Percentiles rank a stretch among this genome's conserved stretches.
These are phyloP conservation scores for Gastrolobium villosum DNA, from an alignment of 306 rosid species.

Conservation along the genomic window DNA sequence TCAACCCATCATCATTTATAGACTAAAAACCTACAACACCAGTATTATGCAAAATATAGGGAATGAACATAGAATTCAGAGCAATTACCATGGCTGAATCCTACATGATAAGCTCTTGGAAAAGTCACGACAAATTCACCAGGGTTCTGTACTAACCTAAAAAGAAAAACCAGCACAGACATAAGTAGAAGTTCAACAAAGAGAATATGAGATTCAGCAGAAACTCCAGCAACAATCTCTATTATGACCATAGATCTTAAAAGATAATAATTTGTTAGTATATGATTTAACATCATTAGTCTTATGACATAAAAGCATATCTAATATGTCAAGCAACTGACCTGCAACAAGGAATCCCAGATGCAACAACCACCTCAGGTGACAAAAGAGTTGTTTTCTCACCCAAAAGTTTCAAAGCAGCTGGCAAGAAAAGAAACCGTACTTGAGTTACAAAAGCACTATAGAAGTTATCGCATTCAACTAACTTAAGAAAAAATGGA, in stretches of 20 bases:
- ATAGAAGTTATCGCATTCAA: conserved; percentile 51
- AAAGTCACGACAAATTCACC: conserved; percentile 99
- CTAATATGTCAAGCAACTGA: conserved; percentile 56
- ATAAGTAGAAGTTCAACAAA: conserved; percentile 56
- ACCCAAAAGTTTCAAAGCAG: conserved; percentile 92
- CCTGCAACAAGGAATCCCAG: conserved; percentile 98
- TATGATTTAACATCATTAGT: neutral
- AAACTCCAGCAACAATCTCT: conserved; percentile 32
- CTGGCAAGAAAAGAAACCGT: conserved; percentile 80
- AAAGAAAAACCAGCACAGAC: conserved; percentile 48
- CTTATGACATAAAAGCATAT: conserved; percentile 29
- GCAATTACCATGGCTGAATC: conserved; percentile 99
- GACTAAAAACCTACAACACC: conserved; percentile 17
- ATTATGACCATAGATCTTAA: conserved; percentile 41
- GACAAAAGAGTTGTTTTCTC: conserved; percentile 94
- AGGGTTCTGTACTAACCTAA: conserved; percentile 97
- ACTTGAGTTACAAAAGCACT: conserved; percentile 60
- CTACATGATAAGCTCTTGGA: conserved; percentile 99
- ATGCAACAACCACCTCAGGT: conserved; percentile 82
- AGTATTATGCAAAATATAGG: conserved; percentile 31
- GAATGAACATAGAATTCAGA: conserved; percentile 49
- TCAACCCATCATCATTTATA: conserved; percentile 26
- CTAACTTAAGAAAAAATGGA: conserved; percentile 33
- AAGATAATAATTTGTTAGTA: conserved; percentile 22
- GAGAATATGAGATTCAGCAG: conserved; percentile 36